Conservation (phyloP, 169 alveolate species). For the Cryptosporidium baileyi region DNA sequence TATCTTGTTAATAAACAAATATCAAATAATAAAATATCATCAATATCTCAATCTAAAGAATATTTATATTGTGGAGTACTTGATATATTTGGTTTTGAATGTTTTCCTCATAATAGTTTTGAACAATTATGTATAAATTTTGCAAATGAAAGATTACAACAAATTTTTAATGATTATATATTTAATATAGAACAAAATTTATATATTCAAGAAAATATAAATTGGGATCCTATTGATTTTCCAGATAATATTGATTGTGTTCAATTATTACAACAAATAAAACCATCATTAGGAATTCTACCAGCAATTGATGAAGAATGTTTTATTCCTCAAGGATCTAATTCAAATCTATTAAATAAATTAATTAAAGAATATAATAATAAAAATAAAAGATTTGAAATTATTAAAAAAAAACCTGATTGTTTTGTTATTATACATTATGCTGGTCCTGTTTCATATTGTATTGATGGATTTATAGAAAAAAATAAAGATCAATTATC, state of each 20-base stretch:
- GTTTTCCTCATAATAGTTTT: slow-evolving; percentile 91
- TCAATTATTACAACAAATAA: slow-evolving; percentile 78
- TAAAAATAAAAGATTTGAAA: slow-evolving; percentile 77
- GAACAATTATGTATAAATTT: slow-evolving; percentile 97
- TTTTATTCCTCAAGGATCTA: slow-evolving; percentile 89
- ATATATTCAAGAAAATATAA: slow-evolving; percentile 89
- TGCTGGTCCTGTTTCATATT: slow-evolving; percentile 95
- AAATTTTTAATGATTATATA: slow-evolving; percentile 87
- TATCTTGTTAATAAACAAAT: slow-evolving; percentile 40
- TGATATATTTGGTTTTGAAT: slow-evolving; percentile 98
- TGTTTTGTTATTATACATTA: slow-evolving; percentile 91
- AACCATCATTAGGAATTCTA: slow-evolving; percentile 81
- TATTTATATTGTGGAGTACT: slow-evolving; percentile 86
- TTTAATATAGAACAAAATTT: slow-evolving; percentile 93
- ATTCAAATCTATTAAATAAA: slow-evolving; percentile 82
- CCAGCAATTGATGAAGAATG: slow-evolving; percentile 94
- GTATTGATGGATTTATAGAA: slow-evolving; percentile 90
- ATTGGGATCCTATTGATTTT: slow-evolving; percentile 94
- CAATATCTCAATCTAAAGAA: neutral
- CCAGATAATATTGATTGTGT: slow-evolving; percentile 95
- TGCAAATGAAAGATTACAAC: slow-evolving; percentile 96
- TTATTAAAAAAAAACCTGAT: slow-evolving; percentile 81
- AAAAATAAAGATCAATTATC: slow-evolving; percentile 93
- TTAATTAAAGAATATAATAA: slow-evolving; percentile 77
- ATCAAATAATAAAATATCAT: neutral